Evolutionary conservation across 108 stramenopile genomes (phyloP), one percentile per base, ranked within the genome.

Genomic region (Schizochytrium sp.): DNA sequence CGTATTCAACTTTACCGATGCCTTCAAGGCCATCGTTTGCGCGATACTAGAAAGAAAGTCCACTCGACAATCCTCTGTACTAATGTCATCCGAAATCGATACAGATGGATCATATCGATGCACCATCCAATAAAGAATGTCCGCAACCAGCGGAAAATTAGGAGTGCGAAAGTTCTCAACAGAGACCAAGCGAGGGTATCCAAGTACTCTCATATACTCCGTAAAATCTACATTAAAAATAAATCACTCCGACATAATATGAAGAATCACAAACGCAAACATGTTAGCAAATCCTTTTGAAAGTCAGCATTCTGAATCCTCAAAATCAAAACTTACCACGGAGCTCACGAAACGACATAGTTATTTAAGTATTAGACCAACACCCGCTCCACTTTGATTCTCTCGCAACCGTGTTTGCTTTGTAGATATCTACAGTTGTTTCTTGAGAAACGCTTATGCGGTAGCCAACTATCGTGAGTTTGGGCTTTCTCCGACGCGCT

Each of bases 101-200:
- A 93, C 93, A 42, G 93, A 88, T 3, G 95, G 94, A 88, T 96
- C 96, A 56, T 96, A 95, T 10, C 92, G 92, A 87, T 95, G 93
- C 60, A 96, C 95, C 88, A 96, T 92, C 95, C 95, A 96, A 92
- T 93, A 95, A 44, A 96, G 72, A 50, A 94, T 87, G 72, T 95
- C 95, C 10, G 95, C 95, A 3, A 96, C 94, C 12, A 96, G 88
- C 90, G 94, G 93, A 61, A 96, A 96, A 88, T 96, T 96, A 4
- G 96, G 96, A 38, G 76, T 72, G 46, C 94, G 91, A 61, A 96
- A 96, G 91, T 94, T 96, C 45, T 95, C 94, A 87, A 94, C 91
- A 50, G 95, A 92, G 8, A 96, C 93, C 56, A 91, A 72, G 2
- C 93, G 92, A 0, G 94, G 95, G 90, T 95, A 96, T 3, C 95